phyloP scores from a whole-genome alignment of 805 yeast species.

The Spathaspora boniae region DNA sequence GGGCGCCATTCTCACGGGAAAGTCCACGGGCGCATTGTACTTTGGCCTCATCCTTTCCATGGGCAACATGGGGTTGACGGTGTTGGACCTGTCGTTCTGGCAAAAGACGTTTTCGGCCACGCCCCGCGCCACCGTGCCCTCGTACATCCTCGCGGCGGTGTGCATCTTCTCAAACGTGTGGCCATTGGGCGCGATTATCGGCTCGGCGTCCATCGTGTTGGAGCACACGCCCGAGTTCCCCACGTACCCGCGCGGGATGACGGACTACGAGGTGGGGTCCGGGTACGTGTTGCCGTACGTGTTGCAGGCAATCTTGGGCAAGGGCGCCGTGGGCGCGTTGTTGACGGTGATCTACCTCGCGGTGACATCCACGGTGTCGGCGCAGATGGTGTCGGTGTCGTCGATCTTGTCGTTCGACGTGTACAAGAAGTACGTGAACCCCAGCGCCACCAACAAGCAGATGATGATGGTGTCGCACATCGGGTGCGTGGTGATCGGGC shows the following conservation, averaged over 20 bases:
- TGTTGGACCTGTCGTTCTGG: slow-evolving; percentile 38
- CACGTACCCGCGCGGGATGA: slow-evolving; percentile 29
- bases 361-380: slow-evolving; percentile 37
- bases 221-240: slow-evolving; percentile 22
- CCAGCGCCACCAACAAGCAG: slow-evolving; percentile 37
- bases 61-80: slow-evolving; percentile 35
- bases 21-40: slow-evolving; percentile 27
- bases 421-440: slow-evolving; percentile 41
- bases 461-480: slow-evolving; percentile 40
- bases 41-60: slow-evolving; percentile 30
- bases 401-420: slow-evolving; percentile 44
- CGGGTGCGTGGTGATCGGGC: slow-evolving; percentile 36
- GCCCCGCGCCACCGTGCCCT: slow-evolving; percentile 31
- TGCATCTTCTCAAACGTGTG: slow-evolving; percentile 29
- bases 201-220: slow-evolving; percentile 26
- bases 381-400: slow-evolving; percentile 37
- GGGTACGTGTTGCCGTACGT: slow-evolving; percentile 28
- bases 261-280: slow-evolving; percentile 20
- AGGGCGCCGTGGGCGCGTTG: slow-evolving; percentile 26
- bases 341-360: slow-evolving; percentile 33
- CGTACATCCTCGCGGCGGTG: slow-evolving; percentile 30
- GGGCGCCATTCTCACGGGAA: slow-evolving; percentile 31
- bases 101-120: slow-evolving; percentile 36
- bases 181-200: slow-evolving; percentile 33
- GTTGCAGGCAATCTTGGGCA: slow-evolving; percentile 25